Conservation (phyloP, 805 yeast genomes). For the Pichia deserticola region DNA sequence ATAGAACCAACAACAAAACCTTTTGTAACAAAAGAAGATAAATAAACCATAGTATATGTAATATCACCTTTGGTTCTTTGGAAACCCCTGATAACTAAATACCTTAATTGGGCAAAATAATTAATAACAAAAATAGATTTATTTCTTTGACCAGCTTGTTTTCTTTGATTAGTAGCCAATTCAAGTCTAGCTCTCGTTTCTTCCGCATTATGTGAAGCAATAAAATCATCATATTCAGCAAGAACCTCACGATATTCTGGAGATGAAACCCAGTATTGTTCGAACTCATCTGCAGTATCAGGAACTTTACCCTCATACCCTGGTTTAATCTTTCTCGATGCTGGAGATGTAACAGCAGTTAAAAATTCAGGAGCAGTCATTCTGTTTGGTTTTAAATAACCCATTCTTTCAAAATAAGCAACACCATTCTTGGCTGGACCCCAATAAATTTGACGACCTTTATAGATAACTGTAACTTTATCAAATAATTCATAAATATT, state of each 20-base stretch:
- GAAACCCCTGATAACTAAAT: slow-evolving; percentile 49
- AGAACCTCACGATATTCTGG: slow-evolving; percentile 41
- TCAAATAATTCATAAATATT: slow-evolving; percentile 56
- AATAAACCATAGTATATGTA: slow-evolving; percentile 45
- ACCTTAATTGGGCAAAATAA: slow-evolving; percentile 42
- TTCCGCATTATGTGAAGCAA: slow-evolving; percentile 30
- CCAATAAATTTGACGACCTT: slow-evolving; percentile 54
- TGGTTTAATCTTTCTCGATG: slow-evolving; percentile 41
- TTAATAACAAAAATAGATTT: slow-evolving; percentile 33
- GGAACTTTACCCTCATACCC: slow-evolving; percentile 55
- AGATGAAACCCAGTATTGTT: slow-evolving; percentile 50
- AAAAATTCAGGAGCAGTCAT: slow-evolving; percentile 65
- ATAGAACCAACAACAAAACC: slow-evolving; percentile 57
- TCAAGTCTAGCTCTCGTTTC: slow-evolving; percentile 36
- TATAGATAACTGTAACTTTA: slow-evolving; percentile 51
- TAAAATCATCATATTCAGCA: slow-evolving; percentile 32
- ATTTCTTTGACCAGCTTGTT: slow-evolving; percentile 33
- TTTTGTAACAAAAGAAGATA: slow-evolving; percentile 48
- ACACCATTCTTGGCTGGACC: slow-evolving; percentile 50
- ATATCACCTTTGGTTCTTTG: slow-evolving; percentile 55
- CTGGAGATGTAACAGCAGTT: slow-evolving; percentile 61
- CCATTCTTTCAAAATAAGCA: slow-evolving; percentile 54
- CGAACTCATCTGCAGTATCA: slow-evolving; percentile 49
- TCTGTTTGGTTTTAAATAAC: slow-evolving; percentile 56
- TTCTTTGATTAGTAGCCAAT: slow-evolving; percentile 31